Base-by-base conservation (phyloP, 129 eudicot species). In the Flaveria sonorensis region DNA sequence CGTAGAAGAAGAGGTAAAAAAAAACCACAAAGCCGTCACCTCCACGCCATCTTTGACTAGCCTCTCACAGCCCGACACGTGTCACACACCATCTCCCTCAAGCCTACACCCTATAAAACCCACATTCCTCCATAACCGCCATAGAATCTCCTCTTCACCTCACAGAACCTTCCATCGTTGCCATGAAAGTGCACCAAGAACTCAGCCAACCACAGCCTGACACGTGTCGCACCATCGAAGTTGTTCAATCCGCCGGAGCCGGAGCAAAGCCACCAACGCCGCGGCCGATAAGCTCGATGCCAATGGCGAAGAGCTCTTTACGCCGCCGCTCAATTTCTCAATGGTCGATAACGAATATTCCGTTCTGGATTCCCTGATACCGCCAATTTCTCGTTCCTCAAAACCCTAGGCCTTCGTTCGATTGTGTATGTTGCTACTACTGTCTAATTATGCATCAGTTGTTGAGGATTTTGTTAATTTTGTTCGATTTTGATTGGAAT, bases 331-430 rank as follows among this genome's bases (percentile, higher is more conserved):
- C n/a, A 87, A 90, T 74, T 90, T 90, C 75, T 67, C 96, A 11
- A 85, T 90, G 92, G 96, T 87, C 15, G 92, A 90, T 80, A 79
- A 87, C 70, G 92, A 45, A 73, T 90, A 18, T 90, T 59, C 81
- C 85, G 96, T 48, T 90, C 90, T 23, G 92, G 92, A 6, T 90
- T 90, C 60, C 96, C 92, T 7, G 89, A 90, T 18, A 18, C 70
- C 72, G 48, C 87, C 24, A 90, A 86, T 66, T 85, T 87, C 60
- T 43, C 90, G 24, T 88, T 85, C 64, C 74, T 90, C 62, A 80
- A 83, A 82, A 85, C 96, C 92, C 89, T 90, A 73, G 92, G 86
- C 62, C 87, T 90, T 2, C 92, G 90, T 69, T 87, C 96, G 2
- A 86, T 90, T 61, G 81, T 87, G 96, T 90, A 65, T 45, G 89